Percentiles rank a stretch among this genome's conserved stretches.
These are phyloP conservation scores for Termitomyces sp. DNA, from an alignment of 768 basidiomycete species.

Conservation along the genomic window DNA sequence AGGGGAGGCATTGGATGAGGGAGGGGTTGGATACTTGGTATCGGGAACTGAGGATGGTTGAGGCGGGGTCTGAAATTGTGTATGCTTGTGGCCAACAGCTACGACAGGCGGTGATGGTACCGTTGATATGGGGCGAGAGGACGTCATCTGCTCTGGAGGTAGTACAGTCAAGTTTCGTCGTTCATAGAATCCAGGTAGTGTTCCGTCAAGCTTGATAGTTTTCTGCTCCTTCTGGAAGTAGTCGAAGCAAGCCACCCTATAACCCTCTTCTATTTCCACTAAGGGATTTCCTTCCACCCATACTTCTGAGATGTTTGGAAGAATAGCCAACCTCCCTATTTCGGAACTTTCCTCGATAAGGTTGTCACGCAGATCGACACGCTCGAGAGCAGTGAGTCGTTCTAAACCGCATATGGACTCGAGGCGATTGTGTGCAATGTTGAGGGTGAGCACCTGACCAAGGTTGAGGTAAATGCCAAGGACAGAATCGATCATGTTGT, in stretches of 20 bases:
- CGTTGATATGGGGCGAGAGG: slow-evolving; percentile 43
- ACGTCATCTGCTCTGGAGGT: slow-evolving; percentile 49
- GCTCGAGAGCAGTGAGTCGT: slow-evolving; percentile 78
- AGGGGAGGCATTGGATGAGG: slow-evolving; percentile 43
- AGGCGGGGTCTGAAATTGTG: slow-evolving; percentile 16
- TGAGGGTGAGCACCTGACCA: slow-evolving; percentile 72
- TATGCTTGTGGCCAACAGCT: slow-evolving; percentile 44
- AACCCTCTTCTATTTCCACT: slow-evolving; percentile 65
- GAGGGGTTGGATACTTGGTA: slow-evolving; percentile 29
- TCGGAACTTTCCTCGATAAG: slow-evolving; percentile 80
- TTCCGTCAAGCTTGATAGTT: slow-evolving; percentile 72
- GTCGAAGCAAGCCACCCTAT: slow-evolving; percentile 77
- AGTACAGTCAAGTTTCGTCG: slow-evolving; percentile 50
- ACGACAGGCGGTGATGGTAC: slow-evolving; percentile 59
- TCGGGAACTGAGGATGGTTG: slow-evolving; percentile 13
- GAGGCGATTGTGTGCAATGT: slow-evolving; percentile 82
- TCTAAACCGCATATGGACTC: slow-evolving; percentile 96
- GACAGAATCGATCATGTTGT: slow-evolving; percentile 97
- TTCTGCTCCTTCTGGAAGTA: slow-evolving; percentile 86
- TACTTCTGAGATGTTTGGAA: slow-evolving; percentile 78
- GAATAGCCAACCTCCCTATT: slow-evolving; percentile 72
- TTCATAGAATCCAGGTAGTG: slow-evolving; percentile 68
- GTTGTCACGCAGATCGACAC: slow-evolving; percentile 82
- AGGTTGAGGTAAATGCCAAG: slow-evolving; percentile 82
- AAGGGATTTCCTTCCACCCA: slow-evolving; percentile 88